Base-by-base conservation (phyloP, 2,329 filamentous ascomycete species). In the Ophiocordyceps polyrhachis-furcata region DNA sequence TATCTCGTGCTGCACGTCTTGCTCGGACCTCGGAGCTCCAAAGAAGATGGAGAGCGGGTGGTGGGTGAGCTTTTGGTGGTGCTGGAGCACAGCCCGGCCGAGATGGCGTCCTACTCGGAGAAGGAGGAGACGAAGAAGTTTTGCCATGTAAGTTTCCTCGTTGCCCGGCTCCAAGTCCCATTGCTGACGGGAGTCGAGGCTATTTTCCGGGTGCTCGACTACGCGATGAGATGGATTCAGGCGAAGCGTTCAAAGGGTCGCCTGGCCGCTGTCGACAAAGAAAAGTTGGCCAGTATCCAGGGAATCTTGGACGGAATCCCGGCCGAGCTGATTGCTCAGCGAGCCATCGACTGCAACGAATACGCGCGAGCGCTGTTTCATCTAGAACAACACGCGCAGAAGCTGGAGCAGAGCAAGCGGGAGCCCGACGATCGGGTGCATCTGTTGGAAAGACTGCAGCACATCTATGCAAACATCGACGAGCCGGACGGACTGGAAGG, bases 401-500 rank as follows among this genome's bases (percentile, higher is more conserved):
- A 70, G 48, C 59, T 68, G 45, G 63, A 69, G 28, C 62, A 64
- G 23, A 55, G 60, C n/a, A 64, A 65, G 31, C 56, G 65, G 23
- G 67, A 68, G 1, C 60, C 65, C 1, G 67, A 69, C 2, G 71
- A 76, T 20, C 65, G 73, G n/a, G 70, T 81, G 44, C 70, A 76
- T 21, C 69, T 91, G 4, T 74, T 93, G 48, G 76, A 86, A 51
- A 76, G 80, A 48, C 67, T 98, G 21, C 89, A 96, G 56, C 80
- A 89, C 44, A 94, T 98, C 17, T 99, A 98, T 60, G 85, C 86
- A 1, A 83, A 95, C 53, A 96, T 99, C 48, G 91, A 99, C 55
- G 91, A 99, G 54, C 93, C 91, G 0, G 91, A 99, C 60, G 88
- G 89, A 1, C 79, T 98, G 31, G 88, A 96, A 57, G 91, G 91